These are phyloP conservation scores for Rusavskia elegans DNA, from an alignment of 495 filamentous ascomycete genomes.

Conservation along the genomic window DNA sequence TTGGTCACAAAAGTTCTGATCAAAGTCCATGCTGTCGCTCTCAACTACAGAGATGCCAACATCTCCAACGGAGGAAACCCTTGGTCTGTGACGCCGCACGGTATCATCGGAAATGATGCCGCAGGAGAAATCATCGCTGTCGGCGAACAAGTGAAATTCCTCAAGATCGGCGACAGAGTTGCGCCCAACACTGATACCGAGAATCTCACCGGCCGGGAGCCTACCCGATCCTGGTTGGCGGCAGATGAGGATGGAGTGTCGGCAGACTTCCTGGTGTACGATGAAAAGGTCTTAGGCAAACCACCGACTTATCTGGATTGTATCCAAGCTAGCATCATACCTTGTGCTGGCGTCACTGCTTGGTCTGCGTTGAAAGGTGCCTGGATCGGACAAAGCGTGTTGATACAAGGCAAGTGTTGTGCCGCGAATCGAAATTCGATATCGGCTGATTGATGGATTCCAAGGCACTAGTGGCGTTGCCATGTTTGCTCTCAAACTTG, in stretches of 20 bases:
- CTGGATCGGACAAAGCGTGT: constrained; percentile 20
- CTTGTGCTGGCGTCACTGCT: constrained; percentile 26
- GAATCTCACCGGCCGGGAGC: constrained; percentile 15
- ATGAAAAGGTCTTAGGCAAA: constrained; percentile 15
- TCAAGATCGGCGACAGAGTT: constrained; percentile 18
- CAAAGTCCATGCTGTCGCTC: constrained; percentile 23
- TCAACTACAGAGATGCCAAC: constrained; percentile 30
- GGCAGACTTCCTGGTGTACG: constrained; percentile 21
- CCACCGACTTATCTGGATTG: constrained; percentile 20
- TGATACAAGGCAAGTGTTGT: constrained; percentile 22
- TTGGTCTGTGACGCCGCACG: constrained; percentile 19
- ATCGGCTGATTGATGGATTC: too few species aligned
- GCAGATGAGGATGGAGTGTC: constrained; percentile 24
- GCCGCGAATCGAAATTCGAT: background rate
- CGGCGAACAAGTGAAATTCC: constrained; percentile 16
- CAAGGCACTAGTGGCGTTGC: too few species aligned
- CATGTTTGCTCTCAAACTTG: constrained; percentile 6
- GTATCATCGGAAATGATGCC: constrained; percentile 21
- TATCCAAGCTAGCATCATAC: constrained; percentile 16
- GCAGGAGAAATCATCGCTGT: constrained; percentile 22
- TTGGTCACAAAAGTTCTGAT: constrained; percentile 21
- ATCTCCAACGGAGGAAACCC: constrained; percentile 24
- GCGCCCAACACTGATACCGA: constrained; percentile 19
- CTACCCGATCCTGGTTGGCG: constrained; percentile 17
- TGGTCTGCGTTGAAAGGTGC: constrained; percentile 22